Conservation (phyloP, 139 green algal species). For the Micractinium conductrix region DNA sequence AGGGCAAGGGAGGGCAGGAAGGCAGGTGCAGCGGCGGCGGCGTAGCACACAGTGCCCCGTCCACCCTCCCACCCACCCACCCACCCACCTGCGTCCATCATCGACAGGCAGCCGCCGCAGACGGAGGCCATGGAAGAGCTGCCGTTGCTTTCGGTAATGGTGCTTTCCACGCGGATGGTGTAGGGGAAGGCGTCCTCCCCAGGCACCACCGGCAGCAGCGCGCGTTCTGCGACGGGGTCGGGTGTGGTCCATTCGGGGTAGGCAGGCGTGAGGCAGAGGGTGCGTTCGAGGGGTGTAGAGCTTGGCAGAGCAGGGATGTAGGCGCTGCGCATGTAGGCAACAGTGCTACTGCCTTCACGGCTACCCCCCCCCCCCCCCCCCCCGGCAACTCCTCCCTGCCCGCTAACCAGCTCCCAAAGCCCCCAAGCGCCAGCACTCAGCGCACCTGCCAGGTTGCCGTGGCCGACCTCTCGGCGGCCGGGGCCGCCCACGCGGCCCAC, state of each 20-base stretch:
- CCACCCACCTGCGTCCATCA: constrained; percentile 86
- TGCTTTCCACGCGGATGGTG: constrained; percentile 91
- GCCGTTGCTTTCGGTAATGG: constrained; percentile 98
- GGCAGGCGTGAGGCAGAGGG: neutral
- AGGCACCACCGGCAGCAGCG: constrained; percentile 87
- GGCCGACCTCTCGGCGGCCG: constrained; percentile 90
- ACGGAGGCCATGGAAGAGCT: constrained; percentile 96
- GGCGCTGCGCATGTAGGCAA: no score
- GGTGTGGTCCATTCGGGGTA: no score
- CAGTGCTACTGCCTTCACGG: no score
- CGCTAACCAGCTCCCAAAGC: no score
- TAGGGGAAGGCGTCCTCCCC: constrained; percentile 81
- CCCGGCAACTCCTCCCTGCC: no score
- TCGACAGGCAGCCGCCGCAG: constrained; percentile 93
- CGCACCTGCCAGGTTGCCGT: constrained; percentile 88
- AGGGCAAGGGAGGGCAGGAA: neutral
- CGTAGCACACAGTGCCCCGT: no score
- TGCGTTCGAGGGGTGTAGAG: neutral
- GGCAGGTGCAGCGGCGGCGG: neutral
- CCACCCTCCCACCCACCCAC: neutral
- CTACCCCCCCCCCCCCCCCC: no score
- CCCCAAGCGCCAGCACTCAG: neutral
- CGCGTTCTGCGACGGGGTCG: constrained; percentile 61
- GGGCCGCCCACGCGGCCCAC: constrained; percentile 71
- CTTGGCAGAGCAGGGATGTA: no score